Conservation (phyloP, 1,284 basidiomycete species). For the Trichosporon sp. region DNA sequence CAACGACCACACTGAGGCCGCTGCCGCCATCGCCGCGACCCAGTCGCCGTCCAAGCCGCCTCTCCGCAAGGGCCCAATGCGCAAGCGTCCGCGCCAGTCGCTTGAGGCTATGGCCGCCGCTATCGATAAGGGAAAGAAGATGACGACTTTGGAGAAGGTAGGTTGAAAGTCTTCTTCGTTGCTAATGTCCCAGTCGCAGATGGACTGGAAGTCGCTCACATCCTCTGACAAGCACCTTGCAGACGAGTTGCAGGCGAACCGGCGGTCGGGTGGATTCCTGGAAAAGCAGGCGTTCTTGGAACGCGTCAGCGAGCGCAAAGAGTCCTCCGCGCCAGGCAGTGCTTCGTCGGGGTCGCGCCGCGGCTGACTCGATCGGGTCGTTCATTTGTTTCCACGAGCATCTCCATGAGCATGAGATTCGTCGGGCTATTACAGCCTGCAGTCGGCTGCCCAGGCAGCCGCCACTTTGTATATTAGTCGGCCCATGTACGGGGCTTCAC, state of each 20-base stretch:
- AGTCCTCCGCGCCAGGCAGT: background rate
- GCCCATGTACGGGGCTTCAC: background rate
- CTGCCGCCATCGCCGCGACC: constrained; percentile 6
- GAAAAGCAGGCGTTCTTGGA: constrained; percentile 54
- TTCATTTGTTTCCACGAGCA: background rate
- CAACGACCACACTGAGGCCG: constrained; percentile 9
- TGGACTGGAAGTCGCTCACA: constrained; percentile 55
- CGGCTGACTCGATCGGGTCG: constrained; percentile 5
- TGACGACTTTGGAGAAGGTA: constrained; percentile 57
- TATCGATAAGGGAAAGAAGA: constrained; percentile 53
- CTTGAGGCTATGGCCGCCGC: constrained; percentile 54
- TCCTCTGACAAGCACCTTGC: constrained; percentile 33
- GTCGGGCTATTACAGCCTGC: background rate
- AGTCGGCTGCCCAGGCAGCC: no score
- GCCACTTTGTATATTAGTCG: background rate
- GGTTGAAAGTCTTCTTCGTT: background rate
- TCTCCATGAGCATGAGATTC: constrained; percentile 10
- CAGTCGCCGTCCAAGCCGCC: constrained; percentile 21
- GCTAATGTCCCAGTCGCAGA: constrained; percentile 43
- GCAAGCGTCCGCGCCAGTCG: constrained; percentile 51
- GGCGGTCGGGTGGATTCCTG: constrained; percentile 49
- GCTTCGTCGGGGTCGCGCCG: constrained; percentile 6
- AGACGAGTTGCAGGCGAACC: constrained; percentile 51
- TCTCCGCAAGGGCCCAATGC: constrained; percentile 28
- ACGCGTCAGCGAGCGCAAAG: constrained; percentile 46